These are phyloP conservation scores for Omphalotus olearius DNA, from an alignment of 1,284 basidiomycete genomes.

Conservation along the genomic window DNA sequence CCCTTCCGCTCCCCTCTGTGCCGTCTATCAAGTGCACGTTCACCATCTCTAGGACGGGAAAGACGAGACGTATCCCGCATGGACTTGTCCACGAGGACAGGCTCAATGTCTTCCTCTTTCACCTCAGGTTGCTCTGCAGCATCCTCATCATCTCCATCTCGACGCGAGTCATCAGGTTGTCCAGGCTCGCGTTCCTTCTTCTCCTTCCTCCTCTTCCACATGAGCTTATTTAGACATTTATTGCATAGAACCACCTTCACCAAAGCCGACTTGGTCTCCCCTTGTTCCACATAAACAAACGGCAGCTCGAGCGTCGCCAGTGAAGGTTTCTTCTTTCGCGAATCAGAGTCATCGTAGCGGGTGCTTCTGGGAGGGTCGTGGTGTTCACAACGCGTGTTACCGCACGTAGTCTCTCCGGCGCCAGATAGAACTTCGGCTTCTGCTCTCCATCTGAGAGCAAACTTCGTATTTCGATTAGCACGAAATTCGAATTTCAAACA, in stretches of 20 bases:
- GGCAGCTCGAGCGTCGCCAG: conserved; percentile 80
- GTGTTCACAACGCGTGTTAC: conserved; percentile 76
- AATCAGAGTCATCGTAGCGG: conserved; percentile 4
- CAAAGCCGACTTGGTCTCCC: conserved; percentile 69
- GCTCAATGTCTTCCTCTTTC: conserved; percentile 11
- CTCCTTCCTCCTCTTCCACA: conserved; percentile 77
- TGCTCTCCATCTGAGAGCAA: conserved; percentile 88
- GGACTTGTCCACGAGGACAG: not conserved
- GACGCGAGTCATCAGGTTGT: not conserved
- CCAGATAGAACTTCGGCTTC: conserved; percentile 84
- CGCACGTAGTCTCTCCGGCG: conserved; percentile 83
- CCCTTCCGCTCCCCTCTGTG: conserved; percentile 9
- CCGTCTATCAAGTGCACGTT: not conserved
- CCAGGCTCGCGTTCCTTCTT: conserved; percentile 30
- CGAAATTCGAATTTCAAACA: not conserved
- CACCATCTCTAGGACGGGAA: not conserved
- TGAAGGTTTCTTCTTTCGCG: conserved; percentile 25
- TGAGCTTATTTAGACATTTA: conserved; percentile 76
- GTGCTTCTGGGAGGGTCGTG: conserved; percentile 38
- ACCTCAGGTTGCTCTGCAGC: not conserved
- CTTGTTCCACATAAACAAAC: conserved; percentile 82
- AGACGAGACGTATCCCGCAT: too few species aligned
- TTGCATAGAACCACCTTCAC: conserved; percentile 87
- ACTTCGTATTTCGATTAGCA: conserved; percentile 34
- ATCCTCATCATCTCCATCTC: conserved; percentile 2